phyloP scores from a whole-genome alignment of 2,329 filamentous ascomycete species.

The Talaromyces amestolkiae region DNA sequence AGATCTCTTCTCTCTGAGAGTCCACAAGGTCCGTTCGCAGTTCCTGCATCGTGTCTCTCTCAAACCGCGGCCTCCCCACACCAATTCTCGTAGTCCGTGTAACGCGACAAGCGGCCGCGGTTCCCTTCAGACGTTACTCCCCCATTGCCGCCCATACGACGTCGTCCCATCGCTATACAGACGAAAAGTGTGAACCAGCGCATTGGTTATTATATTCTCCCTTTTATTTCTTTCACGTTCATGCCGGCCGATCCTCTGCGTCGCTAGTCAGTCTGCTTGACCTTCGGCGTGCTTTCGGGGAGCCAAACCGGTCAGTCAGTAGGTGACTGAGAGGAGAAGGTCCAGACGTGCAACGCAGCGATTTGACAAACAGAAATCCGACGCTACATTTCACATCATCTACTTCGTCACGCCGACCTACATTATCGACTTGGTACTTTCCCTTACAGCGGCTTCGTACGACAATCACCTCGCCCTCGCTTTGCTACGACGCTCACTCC shows the following conservation, averaged over 20 bases:
- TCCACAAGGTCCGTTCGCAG: slow-evolving; percentile 14
- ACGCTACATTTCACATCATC: not conserved
- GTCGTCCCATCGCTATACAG: not conserved
- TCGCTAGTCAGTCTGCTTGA: slow-evolving; percentile 1
- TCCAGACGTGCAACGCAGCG: not conserved
- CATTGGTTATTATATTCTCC: slow-evolving; percentile 18
- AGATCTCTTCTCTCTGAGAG: not conserved
- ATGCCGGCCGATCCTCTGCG: slow-evolving; percentile 1
- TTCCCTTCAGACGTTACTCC: slow-evolving; percentile 16
- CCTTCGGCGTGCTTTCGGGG: not conserved
- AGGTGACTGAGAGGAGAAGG: not conserved
- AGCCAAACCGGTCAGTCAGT: not conserved
- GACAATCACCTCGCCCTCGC: slow-evolving; percentile 6
- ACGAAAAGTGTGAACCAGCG: not conserved
- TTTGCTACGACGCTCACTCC: not conserved
- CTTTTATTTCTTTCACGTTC: slow-evolving; percentile 15
- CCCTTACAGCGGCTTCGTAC: slow-evolving; percentile 15
- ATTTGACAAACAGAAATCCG: not conserved
- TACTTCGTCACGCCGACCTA: not conserved
- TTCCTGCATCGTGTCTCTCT: slow-evolving; percentile 19
- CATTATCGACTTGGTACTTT: not conserved
- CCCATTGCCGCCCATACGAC: slow-evolving; percentile 21
- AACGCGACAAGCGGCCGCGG: slow-evolving; percentile 20
- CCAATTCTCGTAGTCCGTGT: slow-evolving; percentile 15
- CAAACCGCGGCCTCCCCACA: slow-evolving; percentile 10